Percentiles rank a stretch among this genome's conserved stretches.
Conservation (phyloP, 2,329 filamentous ascomycete genomes). For the Fusarium pininemorale region DNA sequence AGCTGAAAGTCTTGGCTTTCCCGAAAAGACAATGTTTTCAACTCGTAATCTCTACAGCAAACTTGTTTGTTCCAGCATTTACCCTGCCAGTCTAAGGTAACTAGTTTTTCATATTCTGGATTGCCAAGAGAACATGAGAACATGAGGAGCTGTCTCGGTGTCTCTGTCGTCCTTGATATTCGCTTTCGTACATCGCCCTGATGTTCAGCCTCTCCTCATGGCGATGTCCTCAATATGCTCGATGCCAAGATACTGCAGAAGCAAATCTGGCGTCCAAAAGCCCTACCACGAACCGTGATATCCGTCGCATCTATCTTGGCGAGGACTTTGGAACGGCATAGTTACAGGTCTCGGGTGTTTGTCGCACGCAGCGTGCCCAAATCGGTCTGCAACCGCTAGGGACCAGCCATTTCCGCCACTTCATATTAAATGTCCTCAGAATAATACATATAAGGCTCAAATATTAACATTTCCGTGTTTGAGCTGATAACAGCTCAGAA, state of each 20-base stretch:
- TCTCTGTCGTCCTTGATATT: too few relatives aligned
- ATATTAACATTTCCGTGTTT: neutral
- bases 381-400: neutral
- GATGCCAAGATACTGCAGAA: neutral
- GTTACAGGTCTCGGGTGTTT: neutral
- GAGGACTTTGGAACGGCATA: neutral
- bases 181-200: neutral
- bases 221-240: neutral
- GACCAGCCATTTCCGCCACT: neutral
- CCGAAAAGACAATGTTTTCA: neutral
- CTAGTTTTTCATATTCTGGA: neutral
- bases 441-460: neutral
- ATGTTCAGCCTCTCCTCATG: neutral
- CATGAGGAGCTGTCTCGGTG: neutral
- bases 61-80: neutral
- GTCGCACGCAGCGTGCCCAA: neutral
- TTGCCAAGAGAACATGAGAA: neutral
- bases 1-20: neutral
- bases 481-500: neutral
- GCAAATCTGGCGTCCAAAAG: neutral
- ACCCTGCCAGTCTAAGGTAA: neutral
- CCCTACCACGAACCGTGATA: neutral
- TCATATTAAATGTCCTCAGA: constrained; percentile 15
- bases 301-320: neutral
- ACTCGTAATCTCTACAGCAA: neutral